Conservation (phyloP, 1,139 yeast species). For the Pneumocystis wakefieldiae region DNA sequence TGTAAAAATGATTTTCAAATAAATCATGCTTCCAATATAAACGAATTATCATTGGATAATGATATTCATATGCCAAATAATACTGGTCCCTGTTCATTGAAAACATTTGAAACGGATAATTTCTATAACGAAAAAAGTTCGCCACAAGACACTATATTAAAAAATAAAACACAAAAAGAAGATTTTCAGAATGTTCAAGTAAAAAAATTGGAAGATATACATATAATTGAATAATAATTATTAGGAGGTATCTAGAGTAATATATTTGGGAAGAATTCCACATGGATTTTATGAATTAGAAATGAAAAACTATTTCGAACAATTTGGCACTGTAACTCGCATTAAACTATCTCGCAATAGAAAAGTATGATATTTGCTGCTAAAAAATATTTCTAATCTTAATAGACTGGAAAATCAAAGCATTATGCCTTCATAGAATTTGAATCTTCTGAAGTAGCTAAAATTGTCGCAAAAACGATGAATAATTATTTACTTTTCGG, state of each 20-base stretch:
- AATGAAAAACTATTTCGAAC: slow-evolving; percentile 64
- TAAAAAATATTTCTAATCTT: neutral
- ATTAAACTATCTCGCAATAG: slow-evolving; percentile 76
- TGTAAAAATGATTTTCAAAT: neutral
- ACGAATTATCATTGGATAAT: neutral
- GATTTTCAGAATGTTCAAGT: neutral
- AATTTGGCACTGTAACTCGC: slow-evolving; percentile 72
- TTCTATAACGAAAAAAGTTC: slow-evolving; percentile 10
- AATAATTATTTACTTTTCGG: slow-evolving; percentile 81
- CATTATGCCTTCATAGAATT: slow-evolving; percentile 90
- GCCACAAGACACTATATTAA: slow-evolving; percentile 7
- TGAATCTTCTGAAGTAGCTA: slow-evolving; percentile 56
- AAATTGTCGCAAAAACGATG: slow-evolving; percentile 87
- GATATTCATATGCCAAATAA: slow-evolving; percentile 2
- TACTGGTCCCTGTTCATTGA: neutral
- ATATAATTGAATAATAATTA: neutral
- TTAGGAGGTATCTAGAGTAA: slow-evolving; percentile 38
- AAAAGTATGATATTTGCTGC: slow-evolving; percentile 24
- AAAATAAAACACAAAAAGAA: slow-evolving; percentile 16
- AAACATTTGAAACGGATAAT: slow-evolving; percentile 3
- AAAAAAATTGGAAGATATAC: neutral
- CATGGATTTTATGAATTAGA: slow-evolving; percentile 81
- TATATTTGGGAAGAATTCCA: slow-evolving; percentile 86
- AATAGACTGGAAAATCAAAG: slow-evolving; percentile 64
- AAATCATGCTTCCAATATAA: neutral